Evolutionary conservation across 768 basidiomycete species (phyloP).

Genomic region (Mycena rebaudengoi): DNA sequence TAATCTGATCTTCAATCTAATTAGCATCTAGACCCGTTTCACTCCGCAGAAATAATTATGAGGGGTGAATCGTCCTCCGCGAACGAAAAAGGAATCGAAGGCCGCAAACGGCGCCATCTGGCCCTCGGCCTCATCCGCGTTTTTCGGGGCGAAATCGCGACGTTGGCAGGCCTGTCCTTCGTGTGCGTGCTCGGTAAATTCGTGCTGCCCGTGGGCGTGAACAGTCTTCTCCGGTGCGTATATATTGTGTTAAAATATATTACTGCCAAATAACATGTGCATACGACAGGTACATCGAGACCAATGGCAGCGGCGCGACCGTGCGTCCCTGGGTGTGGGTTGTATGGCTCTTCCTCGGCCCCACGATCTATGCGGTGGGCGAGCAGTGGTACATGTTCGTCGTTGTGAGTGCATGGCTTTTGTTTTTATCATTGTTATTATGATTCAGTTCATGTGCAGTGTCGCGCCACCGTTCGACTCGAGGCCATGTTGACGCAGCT

Average conservation of each 20-base stretch:
- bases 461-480: constrained; percentile 53
- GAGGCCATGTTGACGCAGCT: constrained; percentile 56
- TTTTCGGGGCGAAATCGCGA: constrained; percentile 33
- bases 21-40: constrained; percentile 7
- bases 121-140: constrained; percentile 54
- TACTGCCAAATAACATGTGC: neutral
- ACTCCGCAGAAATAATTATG: too few relatives aligned
- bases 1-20: too few relatives aligned
- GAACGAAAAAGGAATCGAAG: constrained; percentile 18
- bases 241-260: neutral
- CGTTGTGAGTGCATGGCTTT: constrained; percentile 51
- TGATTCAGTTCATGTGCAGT: constrained; percentile 45
- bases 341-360: constrained; percentile 56
- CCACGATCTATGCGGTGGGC: constrained; percentile 49
- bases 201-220: constrained; percentile 49
- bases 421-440: neutral
- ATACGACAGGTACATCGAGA: constrained; percentile 63
- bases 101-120: constrained; percentile 2
- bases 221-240: constrained; percentile 46
- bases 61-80: too few relatives aligned
- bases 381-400: constrained; percentile 63
- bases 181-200: constrained; percentile 39
- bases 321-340: constrained; percentile 80
- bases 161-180: constrained; percentile 37
- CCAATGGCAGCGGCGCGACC: constrained; percentile 52